Evolutionary conservation across 2,329 filamentous ascomycete species (phyloP), one percentile per base, ranked within the genome.

Genomic region (Paecilomyces formosus): DNA sequence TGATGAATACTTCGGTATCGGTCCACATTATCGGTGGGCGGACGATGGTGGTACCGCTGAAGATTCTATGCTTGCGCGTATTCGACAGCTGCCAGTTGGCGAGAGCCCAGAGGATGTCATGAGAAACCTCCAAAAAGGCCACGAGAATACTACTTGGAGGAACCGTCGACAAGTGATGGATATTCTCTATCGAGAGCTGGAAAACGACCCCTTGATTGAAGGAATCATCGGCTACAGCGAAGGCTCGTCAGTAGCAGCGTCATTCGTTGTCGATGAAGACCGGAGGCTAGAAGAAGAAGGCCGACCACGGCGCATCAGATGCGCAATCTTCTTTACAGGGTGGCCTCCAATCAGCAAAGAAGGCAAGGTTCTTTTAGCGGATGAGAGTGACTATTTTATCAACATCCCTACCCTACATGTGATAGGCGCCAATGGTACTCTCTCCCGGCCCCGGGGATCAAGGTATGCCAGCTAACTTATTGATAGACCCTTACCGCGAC

Each of bases 181-280:
- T 31, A 31, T 31, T 1, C 30, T 31, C 30, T 31, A 31, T 11
- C 6, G 30, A 2, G 30, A 31, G 11, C 30, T 31, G 15, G 39
- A 45, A 45, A 18, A 45, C n/a, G 39, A 18, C 9, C 39, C 39
- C 18, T 45, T 8, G 8, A 31, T 83, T 58, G 78, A 81, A 59
- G 83, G 81, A 2, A 79, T 86, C 53, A 76, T 86, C 18, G 84
- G 84, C 1, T 86, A 85, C 64, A 85, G 82, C 0, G 83, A 86
- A 65, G 84, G 84, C 2, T 82, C 84, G 1, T 81, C 80, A 0
- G 76, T 82, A 13, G 84, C 83, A 0, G 79, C 79, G 0, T 82
- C 79, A 0, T 65, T 82, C 8, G 71, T 85, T 8, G 69, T 85
- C 3, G 78, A 83, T 55, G 81, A 84, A 64, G 72, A 77, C 57